Conservation (phyloP, 139 green algal genomes). For the Volvox africanus region DNA sequence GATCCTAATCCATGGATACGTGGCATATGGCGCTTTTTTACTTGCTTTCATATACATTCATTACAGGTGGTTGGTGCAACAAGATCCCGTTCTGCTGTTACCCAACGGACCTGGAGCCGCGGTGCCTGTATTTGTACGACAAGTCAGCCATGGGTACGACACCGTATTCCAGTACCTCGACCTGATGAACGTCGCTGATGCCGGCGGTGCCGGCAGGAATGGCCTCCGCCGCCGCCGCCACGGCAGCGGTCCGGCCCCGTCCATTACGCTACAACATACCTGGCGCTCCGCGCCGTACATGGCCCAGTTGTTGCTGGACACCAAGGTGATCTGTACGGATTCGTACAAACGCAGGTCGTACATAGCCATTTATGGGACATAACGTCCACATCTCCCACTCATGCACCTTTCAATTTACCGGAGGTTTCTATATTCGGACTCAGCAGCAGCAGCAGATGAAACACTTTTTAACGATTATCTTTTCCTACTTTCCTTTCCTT, state of each 20-base stretch:
- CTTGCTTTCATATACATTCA: no score
- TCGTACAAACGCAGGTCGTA: no score
- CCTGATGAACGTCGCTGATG: not conserved
- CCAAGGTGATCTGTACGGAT: slow-evolving; percentile 48
- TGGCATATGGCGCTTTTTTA: no score
- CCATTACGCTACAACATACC: slow-evolving; percentile 8
- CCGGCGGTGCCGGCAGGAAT: not conserved
- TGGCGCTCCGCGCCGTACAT: slow-evolving; percentile 54
- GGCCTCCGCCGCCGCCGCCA: not conserved
- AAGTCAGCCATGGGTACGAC: not conserved
- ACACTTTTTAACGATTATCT: no score
- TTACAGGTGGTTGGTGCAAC: slow-evolving; percentile 14
- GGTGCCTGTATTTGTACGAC: not conserved
- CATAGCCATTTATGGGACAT: no score
- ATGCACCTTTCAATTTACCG: no score
- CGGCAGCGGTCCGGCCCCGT: not conserved
- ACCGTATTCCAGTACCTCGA: slow-evolving; percentile 7
- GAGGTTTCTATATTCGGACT: no score
- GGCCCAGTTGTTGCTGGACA: slow-evolving; percentile 61
- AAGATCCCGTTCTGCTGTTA: not conserved
- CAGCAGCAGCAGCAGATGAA: no score
- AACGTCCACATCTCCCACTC: no score
- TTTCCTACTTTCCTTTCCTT: no score
- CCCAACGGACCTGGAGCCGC: not conserved
- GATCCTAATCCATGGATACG: no score